Evolutionary conservation across 2,329 filamentous ascomycete species (phyloP).

Genomic region (Exophiala sp.): DNA sequence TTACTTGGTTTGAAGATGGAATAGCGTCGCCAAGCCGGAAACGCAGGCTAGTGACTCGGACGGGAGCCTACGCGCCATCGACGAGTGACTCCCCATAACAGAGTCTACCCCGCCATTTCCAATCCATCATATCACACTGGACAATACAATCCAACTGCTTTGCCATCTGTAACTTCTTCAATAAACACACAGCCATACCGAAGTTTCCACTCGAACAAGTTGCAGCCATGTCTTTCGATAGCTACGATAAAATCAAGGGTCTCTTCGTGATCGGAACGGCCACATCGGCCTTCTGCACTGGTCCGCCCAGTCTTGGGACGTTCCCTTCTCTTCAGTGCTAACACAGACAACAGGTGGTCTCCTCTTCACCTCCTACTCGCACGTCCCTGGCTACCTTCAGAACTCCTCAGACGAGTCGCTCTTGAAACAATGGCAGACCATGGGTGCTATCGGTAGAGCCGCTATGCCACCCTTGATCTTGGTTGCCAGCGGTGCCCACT

Average conservation of each 20-base stretch:
- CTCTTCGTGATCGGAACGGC: constrained; percentile 7
- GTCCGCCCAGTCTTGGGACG: background rate
- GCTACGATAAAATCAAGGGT: constrained; percentile 1
- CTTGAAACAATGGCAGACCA: constrained; percentile 9
- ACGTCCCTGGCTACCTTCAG: constrained; percentile 7
- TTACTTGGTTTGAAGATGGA: too few species aligned
- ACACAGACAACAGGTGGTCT: background rate
- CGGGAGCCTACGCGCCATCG: too few species aligned
- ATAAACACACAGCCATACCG: too few species aligned
- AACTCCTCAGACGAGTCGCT: background rate
- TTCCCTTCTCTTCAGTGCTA: background rate
- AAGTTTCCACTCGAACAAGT: too few species aligned
- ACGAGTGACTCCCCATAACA: too few species aligned
- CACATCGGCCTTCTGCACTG: constrained; percentile 4
- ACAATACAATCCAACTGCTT: too few species aligned
- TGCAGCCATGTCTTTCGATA: background rate
- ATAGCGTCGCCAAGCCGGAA: too few species aligned
- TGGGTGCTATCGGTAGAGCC: constrained; percentile 3
- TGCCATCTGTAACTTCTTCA: too few species aligned
- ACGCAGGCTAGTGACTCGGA: too few species aligned
- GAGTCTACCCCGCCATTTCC: too few species aligned
- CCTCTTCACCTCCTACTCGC: constrained; percentile 4
- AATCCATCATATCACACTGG: too few species aligned
- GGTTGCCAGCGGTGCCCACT: constrained; percentile 6
- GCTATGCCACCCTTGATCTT: constrained; percentile 3